These are phyloP conservation scores for Mikania micrantha DNA, from an alignment of 129 eudicot species.

Conservation along the genomic window DNA sequence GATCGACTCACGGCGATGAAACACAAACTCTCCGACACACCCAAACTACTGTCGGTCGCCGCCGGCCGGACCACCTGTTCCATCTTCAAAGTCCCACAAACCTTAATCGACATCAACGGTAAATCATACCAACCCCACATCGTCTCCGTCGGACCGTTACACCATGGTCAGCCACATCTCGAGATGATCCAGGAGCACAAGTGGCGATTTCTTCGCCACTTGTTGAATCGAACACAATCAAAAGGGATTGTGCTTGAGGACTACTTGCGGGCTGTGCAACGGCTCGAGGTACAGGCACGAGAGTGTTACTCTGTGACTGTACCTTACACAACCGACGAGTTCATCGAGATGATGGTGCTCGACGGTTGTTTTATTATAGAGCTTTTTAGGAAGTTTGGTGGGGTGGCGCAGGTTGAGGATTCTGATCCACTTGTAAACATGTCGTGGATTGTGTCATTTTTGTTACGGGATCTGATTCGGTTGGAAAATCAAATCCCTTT, in stretches of 20 bases:
- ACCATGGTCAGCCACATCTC: constrained; percentile 51
- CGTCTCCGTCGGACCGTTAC: constrained; percentile 77
- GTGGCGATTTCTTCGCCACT: constrained; percentile 54
- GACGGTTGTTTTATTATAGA: constrained; percentile 90
- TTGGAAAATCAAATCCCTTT: constrained; percentile 84
- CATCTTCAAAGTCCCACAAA: constrained; percentile 69
- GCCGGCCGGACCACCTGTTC: constrained; percentile 69
- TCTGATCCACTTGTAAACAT: constrained; percentile 55
- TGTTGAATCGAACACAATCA: constrained; percentile 32
- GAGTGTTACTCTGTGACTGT: constrained; percentile 59
- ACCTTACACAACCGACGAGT: constrained; percentile 32
- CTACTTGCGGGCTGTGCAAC: constrained; percentile 39
- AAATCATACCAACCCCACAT: constrained; percentile 56
- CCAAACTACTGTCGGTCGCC: constrained; percentile 43
- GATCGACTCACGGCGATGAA: constrained; percentile 48
- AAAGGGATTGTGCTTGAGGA: constrained; percentile 36
- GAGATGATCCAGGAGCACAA: constrained; percentile 84
- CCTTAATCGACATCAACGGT: constrained; percentile 53
- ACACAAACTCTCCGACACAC: constrained; percentile 42
- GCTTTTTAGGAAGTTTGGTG: constrained; percentile 46
- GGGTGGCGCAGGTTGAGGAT: constrained; percentile 28
- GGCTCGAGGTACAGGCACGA: constrained; percentile 43
- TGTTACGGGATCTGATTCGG: constrained; percentile 61
- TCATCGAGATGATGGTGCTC: constrained; percentile 68
- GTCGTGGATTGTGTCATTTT: constrained; percentile 65